A percentile compares a stretch with the other conserved stretches of the same genome.
Conservation (phyloP, 2,329 filamentous ascomycete genomes). For the Hirsutella minnesotensis region DNA sequence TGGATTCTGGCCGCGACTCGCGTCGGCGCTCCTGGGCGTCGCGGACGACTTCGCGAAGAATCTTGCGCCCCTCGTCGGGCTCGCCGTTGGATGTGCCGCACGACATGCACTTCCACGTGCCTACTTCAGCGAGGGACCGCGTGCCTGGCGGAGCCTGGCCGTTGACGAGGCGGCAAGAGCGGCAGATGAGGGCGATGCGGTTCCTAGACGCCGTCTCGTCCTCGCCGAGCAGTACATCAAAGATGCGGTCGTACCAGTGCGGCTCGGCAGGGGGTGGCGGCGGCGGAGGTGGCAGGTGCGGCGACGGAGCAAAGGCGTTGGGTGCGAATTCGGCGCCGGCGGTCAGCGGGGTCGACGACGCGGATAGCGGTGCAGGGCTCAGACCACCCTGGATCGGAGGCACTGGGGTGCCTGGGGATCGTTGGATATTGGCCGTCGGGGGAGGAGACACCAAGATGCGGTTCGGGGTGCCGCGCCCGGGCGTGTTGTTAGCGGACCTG, state of each 20-base stretch:
- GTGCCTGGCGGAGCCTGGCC: constrained; percentile 89
- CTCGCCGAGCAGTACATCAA: constrained; percentile 86
- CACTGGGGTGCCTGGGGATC: constrained; percentile 17
- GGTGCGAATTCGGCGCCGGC: constrained; percentile 57
- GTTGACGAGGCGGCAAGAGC: constrained; percentile 75
- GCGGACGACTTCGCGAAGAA: constrained; percentile 52
- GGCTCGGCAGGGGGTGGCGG: constrained; percentile 23
- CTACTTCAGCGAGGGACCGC: constrained; percentile 64
- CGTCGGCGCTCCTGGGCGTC: no score
- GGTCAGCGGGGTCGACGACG: constrained; percentile 19
- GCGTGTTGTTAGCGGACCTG: constrained; percentile 6
- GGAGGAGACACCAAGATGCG: constrained; percentile 45
- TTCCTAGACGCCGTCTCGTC: constrained; percentile 91
- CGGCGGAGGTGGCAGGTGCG: constrained; percentile 8
- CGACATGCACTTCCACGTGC: constrained; percentile 78
- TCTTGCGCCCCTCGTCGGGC: constrained; percentile 62
- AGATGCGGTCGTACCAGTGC: constrained; percentile 88
- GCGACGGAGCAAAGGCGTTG: constrained; percentile 37
- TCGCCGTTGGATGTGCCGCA: constrained; percentile 76
- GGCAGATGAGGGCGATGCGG: constrained; percentile 76
- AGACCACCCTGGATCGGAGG: not conserved
- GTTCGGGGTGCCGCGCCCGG: constrained; percentile 9
- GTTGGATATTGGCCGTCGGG: constrained; percentile 50
- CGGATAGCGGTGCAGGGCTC: constrained; percentile 12
- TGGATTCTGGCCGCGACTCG: no score